Evolutionary conservation across 331 rosid species (phyloP).

Genomic region (Malus hybrid): DNA sequence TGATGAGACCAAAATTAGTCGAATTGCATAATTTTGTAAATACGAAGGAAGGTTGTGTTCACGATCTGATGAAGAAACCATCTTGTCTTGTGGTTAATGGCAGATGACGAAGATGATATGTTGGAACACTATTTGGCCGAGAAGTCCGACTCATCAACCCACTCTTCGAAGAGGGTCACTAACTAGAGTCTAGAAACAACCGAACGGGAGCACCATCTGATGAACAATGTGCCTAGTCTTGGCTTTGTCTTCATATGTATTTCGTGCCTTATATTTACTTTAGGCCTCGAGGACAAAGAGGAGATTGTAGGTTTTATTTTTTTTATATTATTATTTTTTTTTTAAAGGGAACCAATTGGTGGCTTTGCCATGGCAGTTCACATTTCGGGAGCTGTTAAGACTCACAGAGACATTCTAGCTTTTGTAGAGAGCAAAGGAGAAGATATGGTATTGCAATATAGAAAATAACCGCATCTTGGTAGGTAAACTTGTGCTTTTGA

Average conservation of each 20-base stretch:
- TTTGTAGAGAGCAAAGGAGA: not conserved
- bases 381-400: fast-evolving
- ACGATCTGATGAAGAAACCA: not conserved
- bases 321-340: too few relatives aligned
- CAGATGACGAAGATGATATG: constrained; percentile 98
- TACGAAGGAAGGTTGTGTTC: not conserved
- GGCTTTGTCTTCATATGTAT: not conserved
- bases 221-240: not conserved
- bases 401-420: fast-evolving
- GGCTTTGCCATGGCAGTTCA: too few relatives aligned
- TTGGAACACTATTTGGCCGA: constrained; percentile 96
- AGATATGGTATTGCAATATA: not conserved
- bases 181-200: constrained; percentile 22
- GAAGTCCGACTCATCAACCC: constrained; percentile 64
- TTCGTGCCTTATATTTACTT: not conserved
- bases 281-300: not conserved
- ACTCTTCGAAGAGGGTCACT: constrained; percentile 52
- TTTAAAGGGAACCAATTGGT: too few relatives aligned
- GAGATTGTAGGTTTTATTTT: not conserved
- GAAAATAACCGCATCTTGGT: not conserved
- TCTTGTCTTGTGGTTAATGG: constrained; percentile 17
- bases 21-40: not conserved
- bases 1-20: not conserved
- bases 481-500: not conserved
- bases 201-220: not conserved